A percentile compares a stretch with the other conserved stretches of the same genome.
These are phyloP conservation scores for Leucocoprinus sp. DNA, from an alignment of 768 basidiomycete genomes.

Conservation along the genomic window DNA sequence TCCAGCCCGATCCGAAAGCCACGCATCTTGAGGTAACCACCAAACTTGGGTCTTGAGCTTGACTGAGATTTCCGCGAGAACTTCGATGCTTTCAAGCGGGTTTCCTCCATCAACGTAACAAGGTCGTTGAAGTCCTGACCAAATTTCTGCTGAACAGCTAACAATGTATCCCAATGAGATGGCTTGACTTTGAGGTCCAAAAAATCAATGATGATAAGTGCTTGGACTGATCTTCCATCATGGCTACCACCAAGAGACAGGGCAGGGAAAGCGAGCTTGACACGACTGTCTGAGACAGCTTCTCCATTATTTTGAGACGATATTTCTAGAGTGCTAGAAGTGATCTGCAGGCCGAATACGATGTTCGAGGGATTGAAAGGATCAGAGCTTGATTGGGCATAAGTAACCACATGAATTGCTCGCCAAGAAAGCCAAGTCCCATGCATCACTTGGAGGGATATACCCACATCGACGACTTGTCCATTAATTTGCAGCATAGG, in stretches of 20 bases:
- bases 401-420: slow-evolving; percentile 39
- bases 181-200: slow-evolving; percentile 72
- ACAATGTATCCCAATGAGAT: slow-evolving; percentile 74
- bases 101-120: slow-evolving; percentile 56
- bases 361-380: slow-evolving; percentile 23
- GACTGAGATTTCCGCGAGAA: slow-evolving; percentile 17
- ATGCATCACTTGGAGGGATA: slow-evolving; percentile 78
- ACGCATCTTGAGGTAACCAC: slow-evolving; percentile 55
- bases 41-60: slow-evolving; percentile 22
- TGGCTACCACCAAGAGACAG: slow-evolving; percentile 54
- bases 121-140: slow-evolving; percentile 85
- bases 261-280: slow-evolving; percentile 61
- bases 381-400: slow-evolving; percentile 32
- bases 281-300: slow-evolving; percentile 33
- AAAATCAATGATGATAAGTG: slow-evolving; percentile 56
- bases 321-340: slow-evolving; percentile 54
- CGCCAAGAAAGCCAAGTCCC: slow-evolving; percentile 84
- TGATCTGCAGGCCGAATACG: slow-evolving; percentile 58
- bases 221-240: slow-evolving; percentile 39
- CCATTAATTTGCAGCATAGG: slow-evolving; percentile 43
- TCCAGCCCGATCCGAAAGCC: slow-evolving; percentile 79
- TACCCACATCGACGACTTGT: slow-evolving; percentile 39
- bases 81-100: slow-evolving; percentile 25
- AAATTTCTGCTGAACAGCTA: slow-evolving; percentile 82
- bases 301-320: slow-evolving; percentile 37